Base-by-base conservation (phyloP, 257 asterid species). In the Solanum clarkiae region DNA sequence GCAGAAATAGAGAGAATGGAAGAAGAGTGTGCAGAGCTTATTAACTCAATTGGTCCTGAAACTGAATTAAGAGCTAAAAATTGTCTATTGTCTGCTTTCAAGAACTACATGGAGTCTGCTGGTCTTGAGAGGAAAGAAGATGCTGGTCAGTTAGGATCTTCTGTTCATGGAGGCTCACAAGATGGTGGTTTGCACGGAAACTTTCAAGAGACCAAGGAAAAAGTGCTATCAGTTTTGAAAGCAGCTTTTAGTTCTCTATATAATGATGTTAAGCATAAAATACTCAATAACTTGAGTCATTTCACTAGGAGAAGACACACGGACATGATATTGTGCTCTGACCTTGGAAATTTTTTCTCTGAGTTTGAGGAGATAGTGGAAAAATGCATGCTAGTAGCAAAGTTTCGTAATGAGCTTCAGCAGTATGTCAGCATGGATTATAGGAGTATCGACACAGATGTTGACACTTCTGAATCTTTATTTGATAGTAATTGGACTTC, bases 1-100 rank as follows among this genome's bases (percentile, higher is more conserved):
- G 92, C 92, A 49, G 97, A 97, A 89, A 92, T 97, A 86, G 97
- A 92, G 93, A 95, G 96, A 90, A 53, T 92, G 88, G 96, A 95
- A 87, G 92, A 90, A 84, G 98, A 95, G 88, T 88, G 91, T 29
- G 88, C 88, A 40, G 97, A 90, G 86, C 94, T 97, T 85, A 86
- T 84, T 86, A 90, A 87, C 86, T 92, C 98, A 70, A 90, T 92
- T 90, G 94, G 96, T 82, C 93, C 92, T 85, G 97, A 91, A 83
- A 89, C 93, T 86, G 97, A 94, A 91, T 84, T 92, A 86, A 90
- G 91, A 85, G 94, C 98, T 86, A 94, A 92, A 92, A 94, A 92
- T 60, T 93, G 88, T 57, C 91, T 95, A 55, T 87, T 92, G 86
- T 94, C 99, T 87, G 90, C 94, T 80, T 89, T 93, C 88, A 57